A percentile compares a stretch with the other conserved stretches of the same genome.
Conservation (phyloP, 2,329 filamentous ascomycete species). For the Microdochium paspali region DNA sequence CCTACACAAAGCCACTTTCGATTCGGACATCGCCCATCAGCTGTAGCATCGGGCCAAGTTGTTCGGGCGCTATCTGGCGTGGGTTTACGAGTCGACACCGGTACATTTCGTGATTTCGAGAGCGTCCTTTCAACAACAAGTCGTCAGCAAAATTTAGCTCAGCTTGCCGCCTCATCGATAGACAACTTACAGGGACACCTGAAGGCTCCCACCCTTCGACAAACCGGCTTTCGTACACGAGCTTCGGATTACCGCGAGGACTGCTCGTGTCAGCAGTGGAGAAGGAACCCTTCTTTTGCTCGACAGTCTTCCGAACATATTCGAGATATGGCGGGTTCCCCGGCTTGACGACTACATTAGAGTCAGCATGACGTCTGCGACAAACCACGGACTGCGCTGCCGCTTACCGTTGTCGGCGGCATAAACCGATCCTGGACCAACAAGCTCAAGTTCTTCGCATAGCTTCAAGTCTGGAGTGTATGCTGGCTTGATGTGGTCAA, state of each 20-base stretch:
- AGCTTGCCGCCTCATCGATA: not conserved
- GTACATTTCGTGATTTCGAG: conserved; percentile 57
- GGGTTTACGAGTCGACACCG: conserved; percentile 13
- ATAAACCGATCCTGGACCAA: conserved; percentile 52
- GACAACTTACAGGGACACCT: conserved; percentile 47
- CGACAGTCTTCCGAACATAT: conserved; percentile 57
- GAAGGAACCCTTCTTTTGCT: conserved; percentile 44
- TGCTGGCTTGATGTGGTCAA: conserved; percentile 73
- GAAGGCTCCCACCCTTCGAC: conserved; percentile 59
- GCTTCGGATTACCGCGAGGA: conserved; percentile 46
- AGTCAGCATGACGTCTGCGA: not conserved
- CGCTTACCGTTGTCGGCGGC: conserved; percentile 52
- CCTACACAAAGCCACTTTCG: no score
- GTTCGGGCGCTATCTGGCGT: no score
- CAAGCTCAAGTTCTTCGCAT: conserved; percentile 59
- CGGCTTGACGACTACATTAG: conserved; percentile 47
- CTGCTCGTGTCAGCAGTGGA: conserved; percentile 18
- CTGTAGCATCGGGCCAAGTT: no score
- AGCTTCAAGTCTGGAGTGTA: conserved; percentile 69
- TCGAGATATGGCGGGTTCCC: conserved; percentile 62
- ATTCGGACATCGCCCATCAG: no score
- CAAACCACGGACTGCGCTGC: not conserved
- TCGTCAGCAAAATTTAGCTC: conserved; percentile 9
- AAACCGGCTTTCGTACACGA: conserved; percentile 57
- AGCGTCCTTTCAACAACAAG: conserved; percentile 40